Evolutionary conservation across 805 yeast species (phyloP).

Genomic region (Candida boleticola): DNA sequence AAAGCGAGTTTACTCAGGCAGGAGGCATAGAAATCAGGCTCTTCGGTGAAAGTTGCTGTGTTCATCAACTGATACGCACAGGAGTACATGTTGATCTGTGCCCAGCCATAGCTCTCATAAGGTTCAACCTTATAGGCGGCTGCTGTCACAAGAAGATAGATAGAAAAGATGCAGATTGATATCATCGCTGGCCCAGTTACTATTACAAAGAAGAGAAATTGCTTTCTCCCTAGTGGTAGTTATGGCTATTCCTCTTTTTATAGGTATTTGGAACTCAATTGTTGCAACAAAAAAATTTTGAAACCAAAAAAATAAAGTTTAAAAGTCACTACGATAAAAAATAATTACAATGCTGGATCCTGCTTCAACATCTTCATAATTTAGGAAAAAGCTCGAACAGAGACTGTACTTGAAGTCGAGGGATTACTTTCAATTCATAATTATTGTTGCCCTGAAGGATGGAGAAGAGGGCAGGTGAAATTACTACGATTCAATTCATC

Average conservation of each 20-base stretch:
- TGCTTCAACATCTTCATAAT: too few relatives aligned
- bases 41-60: neutral
- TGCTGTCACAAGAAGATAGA: neutral
- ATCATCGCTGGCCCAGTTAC: too few relatives aligned
- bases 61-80: neutral
- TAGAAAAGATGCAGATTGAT: neutral
- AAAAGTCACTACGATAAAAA: too few relatives aligned
- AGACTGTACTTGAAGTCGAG: too few relatives aligned
- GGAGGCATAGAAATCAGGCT: neutral
- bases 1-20: slow-evolving; percentile 6
- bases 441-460: too few relatives aligned
- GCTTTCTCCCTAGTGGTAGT: neutral
- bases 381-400: too few relatives aligned
- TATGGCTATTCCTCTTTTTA: neutral
- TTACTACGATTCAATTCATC: too few relatives aligned
- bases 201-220: neutral
- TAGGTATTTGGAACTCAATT: neutral
- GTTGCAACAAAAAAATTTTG: too few relatives aligned
- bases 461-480: too few relatives aligned
- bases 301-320: too few relatives aligned
- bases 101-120: slow-evolving; percentile 8
- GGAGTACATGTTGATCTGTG: slow-evolving; percentile 16
- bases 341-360: too few relatives aligned
- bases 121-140: neutral
- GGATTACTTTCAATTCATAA: too few relatives aligned